A percentile compares a stretch with the other conserved stretches of the same genome.
These are phyloP conservation scores for Botryobasidium botryosum DNA, from an alignment of 768 basidiomycete genomes.

Conservation along the genomic window DNA sequence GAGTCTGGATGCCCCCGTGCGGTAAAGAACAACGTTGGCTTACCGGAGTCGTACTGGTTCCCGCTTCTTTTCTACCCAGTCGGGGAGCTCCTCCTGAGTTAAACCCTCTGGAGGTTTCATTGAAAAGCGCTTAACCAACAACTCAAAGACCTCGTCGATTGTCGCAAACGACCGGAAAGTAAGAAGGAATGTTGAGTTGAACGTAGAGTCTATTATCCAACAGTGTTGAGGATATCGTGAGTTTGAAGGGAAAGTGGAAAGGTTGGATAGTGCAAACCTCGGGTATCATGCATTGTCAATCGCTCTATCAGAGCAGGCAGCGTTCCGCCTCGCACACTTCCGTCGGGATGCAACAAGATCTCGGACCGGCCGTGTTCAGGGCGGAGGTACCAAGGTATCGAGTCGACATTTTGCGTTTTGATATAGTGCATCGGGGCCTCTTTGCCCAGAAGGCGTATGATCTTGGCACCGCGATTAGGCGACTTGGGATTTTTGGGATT, in stretches of 20 bases:
- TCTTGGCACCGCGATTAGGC: slow-evolving; percentile 24
- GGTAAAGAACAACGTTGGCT: slow-evolving; percentile 16
- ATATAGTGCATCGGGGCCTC: slow-evolving; percentile 32
- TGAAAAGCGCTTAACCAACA: slow-evolving; percentile 64
- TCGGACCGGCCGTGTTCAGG: slow-evolving; percentile 66
- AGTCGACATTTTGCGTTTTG: slow-evolving; percentile 24
- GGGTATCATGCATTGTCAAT: slow-evolving; percentile 77
- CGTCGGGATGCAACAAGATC: slow-evolving; percentile 72
- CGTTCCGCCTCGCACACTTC: slow-evolving; percentile 73
- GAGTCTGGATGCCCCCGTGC: neutral
- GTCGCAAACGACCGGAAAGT: slow-evolving; percentile 92
- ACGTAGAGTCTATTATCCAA: slow-evolving; percentile 43
- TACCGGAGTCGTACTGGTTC: slow-evolving; percentile 76
- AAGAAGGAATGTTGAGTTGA: slow-evolving; percentile 81
- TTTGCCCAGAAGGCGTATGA: slow-evolving; percentile 48
- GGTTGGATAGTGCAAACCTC: slow-evolving; percentile 34
- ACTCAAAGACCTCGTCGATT: slow-evolving; percentile 63
- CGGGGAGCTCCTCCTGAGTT: slow-evolving; percentile 38
- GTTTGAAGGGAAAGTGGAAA: neutral
- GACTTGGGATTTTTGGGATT: neutral
- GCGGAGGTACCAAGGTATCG: slow-evolving; percentile 70
- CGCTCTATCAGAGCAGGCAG: slow-evolving; percentile 73
- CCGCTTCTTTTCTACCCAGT: slow-evolving; percentile 79
- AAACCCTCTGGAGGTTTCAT: slow-evolving; percentile 59
- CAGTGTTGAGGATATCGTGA: neutral